These are phyloP conservation scores for Chaetomium strumarium DNA, from an alignment of 2,329 filamentous ascomycete species.

Conservation along the genomic window DNA sequence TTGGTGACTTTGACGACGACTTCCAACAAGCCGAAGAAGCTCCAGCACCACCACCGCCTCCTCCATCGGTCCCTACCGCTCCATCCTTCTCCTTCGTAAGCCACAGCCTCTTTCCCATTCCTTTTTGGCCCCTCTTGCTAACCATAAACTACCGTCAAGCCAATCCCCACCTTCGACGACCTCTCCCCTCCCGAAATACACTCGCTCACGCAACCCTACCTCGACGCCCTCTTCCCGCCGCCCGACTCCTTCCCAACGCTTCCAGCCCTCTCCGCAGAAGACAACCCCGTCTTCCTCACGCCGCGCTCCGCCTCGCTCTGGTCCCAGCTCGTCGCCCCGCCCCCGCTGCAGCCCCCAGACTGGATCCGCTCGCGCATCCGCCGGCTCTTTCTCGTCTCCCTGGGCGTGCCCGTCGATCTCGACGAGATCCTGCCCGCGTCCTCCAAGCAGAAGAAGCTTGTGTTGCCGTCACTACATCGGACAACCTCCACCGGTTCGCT, in stretches of 20 bases:
- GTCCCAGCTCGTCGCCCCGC: conserved; percentile 93
- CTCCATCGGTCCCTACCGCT: conserved; percentile 26
- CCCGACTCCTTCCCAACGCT: conserved; percentile 43
- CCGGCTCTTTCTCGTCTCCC: conserved; percentile 87
- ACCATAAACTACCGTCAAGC: conserved; percentile 36
- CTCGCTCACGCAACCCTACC: conserved; percentile 57
- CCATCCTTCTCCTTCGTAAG: conserved; percentile 29
- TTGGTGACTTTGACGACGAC: conserved; percentile 67
- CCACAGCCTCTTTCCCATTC: neutral
- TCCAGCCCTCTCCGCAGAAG: conserved; percentile 44
- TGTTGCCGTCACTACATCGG: conserved; percentile 71
- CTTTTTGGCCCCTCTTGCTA: conserved; percentile 19
- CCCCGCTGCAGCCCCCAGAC: conserved; percentile 89
- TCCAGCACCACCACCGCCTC: conserved; percentile 20
- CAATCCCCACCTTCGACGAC: conserved; percentile 62
- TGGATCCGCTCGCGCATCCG: conserved; percentile 96
- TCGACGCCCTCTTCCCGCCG: conserved; percentile 60
- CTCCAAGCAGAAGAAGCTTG: conserved; percentile 91
- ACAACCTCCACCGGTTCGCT: conserved; percentile 46
- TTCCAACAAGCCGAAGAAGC: conserved; percentile 54
- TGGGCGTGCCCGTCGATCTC: conserved; percentile 91
- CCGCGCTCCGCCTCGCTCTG: conserved; percentile 85
- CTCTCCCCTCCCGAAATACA: conserved; percentile 56
- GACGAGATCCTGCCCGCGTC: conserved; percentile 93
- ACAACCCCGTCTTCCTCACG: conserved; percentile 69